These are phyloP conservation scores for Mortierella hygrophila DNA, from an alignment of 192 early-diverging fungal genomes.

Conservation along the genomic window DNA sequence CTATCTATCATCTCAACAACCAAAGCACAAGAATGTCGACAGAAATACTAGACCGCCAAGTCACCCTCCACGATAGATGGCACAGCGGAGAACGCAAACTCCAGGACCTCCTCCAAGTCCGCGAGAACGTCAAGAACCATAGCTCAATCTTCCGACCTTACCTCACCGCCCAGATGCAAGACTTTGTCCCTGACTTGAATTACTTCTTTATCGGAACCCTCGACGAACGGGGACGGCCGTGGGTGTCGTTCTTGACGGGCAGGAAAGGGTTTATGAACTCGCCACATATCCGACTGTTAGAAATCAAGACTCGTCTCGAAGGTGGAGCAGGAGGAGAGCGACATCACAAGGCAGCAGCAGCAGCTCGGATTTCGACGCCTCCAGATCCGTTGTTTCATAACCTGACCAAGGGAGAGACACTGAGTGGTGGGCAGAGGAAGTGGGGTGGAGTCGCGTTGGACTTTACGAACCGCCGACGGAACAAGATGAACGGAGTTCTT, in stretches of 20 bases:
- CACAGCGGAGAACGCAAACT: constrained; percentile 38
- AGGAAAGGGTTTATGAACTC: constrained; percentile 31
- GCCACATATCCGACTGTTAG: constrained; percentile 10
- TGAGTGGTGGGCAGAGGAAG: constrained; percentile 16
- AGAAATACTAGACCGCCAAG: not conserved
- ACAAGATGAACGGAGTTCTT: constrained; percentile 47
- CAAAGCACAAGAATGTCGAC: too few relatives aligned
- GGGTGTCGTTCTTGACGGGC: constrained; percentile 43
- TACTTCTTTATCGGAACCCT: constrained; percentile 46
- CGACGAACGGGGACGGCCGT: constrained; percentile 33
- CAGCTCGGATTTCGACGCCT: too few relatives aligned
- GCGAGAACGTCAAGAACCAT: constrained; percentile 20
- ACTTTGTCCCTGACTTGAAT: constrained; percentile 35
- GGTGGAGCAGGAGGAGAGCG: too few relatives aligned
- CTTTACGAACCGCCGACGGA: constrained; percentile 47
- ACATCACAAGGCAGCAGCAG: too few relatives aligned
- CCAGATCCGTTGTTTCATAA: constrained; percentile 32
- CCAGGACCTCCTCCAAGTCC: constrained; percentile 36
- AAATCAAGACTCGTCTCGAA: constrained; percentile 20
- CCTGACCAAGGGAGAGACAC: constrained; percentile 20
- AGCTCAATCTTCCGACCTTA: constrained; percentile 30
- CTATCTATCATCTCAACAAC: not conserved
- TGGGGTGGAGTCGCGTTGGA: constrained; percentile 41
- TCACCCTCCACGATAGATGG: constrained; percentile 35
- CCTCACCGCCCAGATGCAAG: constrained; percentile 33